phyloP scores from a whole-genome alignment of 345 rosid genomes.

The Mercurialis annua region DNA sequence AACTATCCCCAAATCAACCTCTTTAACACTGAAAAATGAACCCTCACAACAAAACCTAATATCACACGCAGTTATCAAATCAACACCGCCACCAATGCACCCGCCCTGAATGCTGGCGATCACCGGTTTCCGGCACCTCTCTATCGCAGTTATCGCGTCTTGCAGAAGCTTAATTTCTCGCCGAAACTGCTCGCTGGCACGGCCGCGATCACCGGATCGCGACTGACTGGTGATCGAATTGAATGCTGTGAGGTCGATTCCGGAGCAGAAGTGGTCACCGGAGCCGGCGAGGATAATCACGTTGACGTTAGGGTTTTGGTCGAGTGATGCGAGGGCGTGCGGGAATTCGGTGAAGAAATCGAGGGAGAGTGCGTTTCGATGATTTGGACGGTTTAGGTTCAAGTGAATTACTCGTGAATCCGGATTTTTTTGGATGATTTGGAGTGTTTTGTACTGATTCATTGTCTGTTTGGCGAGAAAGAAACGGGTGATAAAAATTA shows the following conservation, averaged over 20 bases:
- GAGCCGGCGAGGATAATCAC: conserved; percentile 58
- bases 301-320: conserved; percentile 50
- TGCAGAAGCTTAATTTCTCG: conserved; percentile 59
- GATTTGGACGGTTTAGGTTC: conserved; percentile 55
- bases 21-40: conserved; percentile 71
- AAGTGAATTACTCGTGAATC: conserved; percentile 51
- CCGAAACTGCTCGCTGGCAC: conserved; percentile 46
- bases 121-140: conserved; percentile 77
- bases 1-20: conserved; percentile 71
- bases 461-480: background rate
- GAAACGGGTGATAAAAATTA: background rate
- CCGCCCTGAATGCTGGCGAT: conserved; percentile 70
- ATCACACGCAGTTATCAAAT: conserved; percentile 74
- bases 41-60: conserved; percentile 61
- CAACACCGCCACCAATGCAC: conserved; percentile 73
- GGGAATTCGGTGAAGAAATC: conserved; percentile 75
- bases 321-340: conserved; percentile 52
- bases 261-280: conserved; percentile 79
- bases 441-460: conserved; percentile 49
- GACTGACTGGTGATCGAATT: conserved; percentile 16
- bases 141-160: conserved; percentile 69
- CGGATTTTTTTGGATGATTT: conserved; percentile 35
- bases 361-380: conserved; percentile 55
- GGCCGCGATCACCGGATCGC: conserved; percentile 44
- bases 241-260: conserved; percentile 59